These are phyloP conservation scores for Ciborinia camelliae DNA, from an alignment of 2,329 filamentous ascomycete genomes.

Conservation along the genomic window DNA sequence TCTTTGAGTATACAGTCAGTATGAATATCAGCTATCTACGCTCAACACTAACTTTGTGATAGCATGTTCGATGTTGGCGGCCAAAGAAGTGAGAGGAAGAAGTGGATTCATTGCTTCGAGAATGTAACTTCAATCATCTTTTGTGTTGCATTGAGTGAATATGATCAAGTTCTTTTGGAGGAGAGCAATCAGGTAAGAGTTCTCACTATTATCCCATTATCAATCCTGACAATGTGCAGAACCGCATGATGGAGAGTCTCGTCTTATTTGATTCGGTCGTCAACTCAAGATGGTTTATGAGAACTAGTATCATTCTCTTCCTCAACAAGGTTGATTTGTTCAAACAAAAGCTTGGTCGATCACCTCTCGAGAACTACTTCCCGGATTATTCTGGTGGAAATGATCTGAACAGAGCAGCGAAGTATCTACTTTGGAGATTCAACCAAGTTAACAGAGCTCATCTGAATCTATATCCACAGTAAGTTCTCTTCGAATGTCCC, in stretches of 20 bases:
- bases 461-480: constrained; percentile 97
- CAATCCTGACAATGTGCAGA: constrained; percentile 52
- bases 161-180: constrained; percentile 94
- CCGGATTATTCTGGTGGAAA: constrained; percentile 97
- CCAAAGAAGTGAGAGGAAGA: constrained; percentile 95
- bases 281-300: constrained; percentile 98
- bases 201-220: not conserved
- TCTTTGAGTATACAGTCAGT: constrained; percentile 97
- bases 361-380: constrained; percentile 91
- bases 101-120: constrained; percentile 99
- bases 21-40: not conserved
- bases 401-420: constrained; percentile 96
- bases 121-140: constrained; percentile 99
- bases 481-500: constrained; percentile 43
- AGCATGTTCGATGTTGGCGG: constrained; percentile 99
- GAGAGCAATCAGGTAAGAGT: constrained; percentile 86
- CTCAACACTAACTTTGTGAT: constrained; percentile 25
- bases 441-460: constrained; percentile 98
- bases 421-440: constrained; percentile 96
- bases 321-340: constrained; percentile 99
- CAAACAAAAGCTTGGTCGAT: constrained; percentile 86
- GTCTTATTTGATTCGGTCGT: constrained; percentile 97
- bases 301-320: constrained; percentile 97
- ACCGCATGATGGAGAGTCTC: constrained; percentile 99
- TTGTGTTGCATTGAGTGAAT: constrained; percentile 95